Conservation (phyloP, 371 early-diverging fungal species). For the Syncephalastrum monosporum region DNA sequence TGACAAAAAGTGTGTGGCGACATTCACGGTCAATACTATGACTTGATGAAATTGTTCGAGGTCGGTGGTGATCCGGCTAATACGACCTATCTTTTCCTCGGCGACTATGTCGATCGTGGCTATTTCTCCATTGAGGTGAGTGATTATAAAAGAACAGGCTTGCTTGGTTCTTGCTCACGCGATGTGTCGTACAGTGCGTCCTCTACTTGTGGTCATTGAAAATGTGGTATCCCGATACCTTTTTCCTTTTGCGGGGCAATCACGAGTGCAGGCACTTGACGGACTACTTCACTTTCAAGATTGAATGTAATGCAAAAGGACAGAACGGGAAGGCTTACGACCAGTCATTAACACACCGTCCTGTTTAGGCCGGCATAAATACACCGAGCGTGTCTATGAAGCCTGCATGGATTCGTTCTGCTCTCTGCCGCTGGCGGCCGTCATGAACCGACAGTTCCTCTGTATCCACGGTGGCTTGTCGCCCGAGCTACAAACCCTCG, state of each 20-base stretch:
- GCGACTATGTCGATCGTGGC: constrained; percentile 99
- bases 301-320: constrained; percentile 74
- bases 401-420: constrained; percentile 91
- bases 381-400: constrained; percentile 90
- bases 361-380: constrained; percentile 79
- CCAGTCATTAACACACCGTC: constrained; percentile 12
- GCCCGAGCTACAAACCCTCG: constrained; percentile 86
- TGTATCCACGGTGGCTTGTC: constrained; percentile 99
- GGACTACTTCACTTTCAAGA: constrained; percentile 97
- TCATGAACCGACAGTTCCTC: constrained; percentile 96
- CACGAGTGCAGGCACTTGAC: constrained; percentile 98
- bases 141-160: neutral
- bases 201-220: constrained; percentile 90
- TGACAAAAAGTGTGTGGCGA: constrained; percentile 88
- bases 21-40: constrained; percentile 99
- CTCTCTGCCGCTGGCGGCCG: constrained; percentile 91
- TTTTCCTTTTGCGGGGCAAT: constrained; percentile 96
- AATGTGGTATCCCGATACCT: constrained; percentile 87
- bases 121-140: constrained; percentile 54
- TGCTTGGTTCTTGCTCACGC: neutral
- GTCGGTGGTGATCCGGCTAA: constrained; percentile 92
- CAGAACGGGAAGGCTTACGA: constrained; percentile 11
- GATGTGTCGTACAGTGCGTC: constrained; percentile 63
- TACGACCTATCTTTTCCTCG: constrained; percentile 90
- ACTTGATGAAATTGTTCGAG: constrained; percentile 97